These are phyloP conservation scores for Malania oleifera DNA, from an alignment of 164 flowering plant genomes.

Conservation along the genomic window DNA sequence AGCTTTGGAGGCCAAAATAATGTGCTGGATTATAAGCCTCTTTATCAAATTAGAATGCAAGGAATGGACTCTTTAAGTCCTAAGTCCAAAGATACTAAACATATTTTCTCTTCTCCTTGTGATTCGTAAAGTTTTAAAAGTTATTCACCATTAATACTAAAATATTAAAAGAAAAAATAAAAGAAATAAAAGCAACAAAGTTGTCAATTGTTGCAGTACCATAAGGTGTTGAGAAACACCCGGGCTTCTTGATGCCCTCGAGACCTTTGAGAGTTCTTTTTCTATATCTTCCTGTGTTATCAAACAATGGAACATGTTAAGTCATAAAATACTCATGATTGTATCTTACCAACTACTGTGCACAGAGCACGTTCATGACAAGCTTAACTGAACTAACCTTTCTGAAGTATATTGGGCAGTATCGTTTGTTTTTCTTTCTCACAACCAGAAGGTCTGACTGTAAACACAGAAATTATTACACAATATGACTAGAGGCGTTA, in stretches of 20 bases:
- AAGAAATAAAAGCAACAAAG: not conserved
- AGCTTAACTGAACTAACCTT: slow-evolving; percentile 51
- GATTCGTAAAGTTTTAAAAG: no score
- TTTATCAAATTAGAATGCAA: no score
- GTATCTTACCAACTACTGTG: slow-evolving; percentile 1
- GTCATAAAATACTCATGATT: not conserved
- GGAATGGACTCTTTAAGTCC: no score
- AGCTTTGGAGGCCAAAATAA: no score
- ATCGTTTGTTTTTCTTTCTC: slow-evolving; percentile 77
- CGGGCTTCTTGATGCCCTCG: slow-evolving; percentile 55
- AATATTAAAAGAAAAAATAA: no score
- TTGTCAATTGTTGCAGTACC: slow-evolving; percentile 34
- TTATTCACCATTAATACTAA: no score
- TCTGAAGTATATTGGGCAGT: slow-evolving; percentile 78
- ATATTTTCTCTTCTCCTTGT: no score
- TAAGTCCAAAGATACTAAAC: no score
- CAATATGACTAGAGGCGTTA: not conserved
- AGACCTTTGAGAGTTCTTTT: slow-evolving; percentile 57
- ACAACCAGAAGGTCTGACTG: slow-evolving; percentile 92
- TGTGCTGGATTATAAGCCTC: no score
- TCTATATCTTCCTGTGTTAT: slow-evolving; percentile 84
- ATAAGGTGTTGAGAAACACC: slow-evolving; percentile 60
- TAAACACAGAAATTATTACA: not conserved
- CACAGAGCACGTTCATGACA: not conserved
- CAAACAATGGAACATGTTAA: not conserved